Evolutionary conservation across 441 rosid genomes (phyloP).

Genomic region (Populus trichocarpa): DNA sequence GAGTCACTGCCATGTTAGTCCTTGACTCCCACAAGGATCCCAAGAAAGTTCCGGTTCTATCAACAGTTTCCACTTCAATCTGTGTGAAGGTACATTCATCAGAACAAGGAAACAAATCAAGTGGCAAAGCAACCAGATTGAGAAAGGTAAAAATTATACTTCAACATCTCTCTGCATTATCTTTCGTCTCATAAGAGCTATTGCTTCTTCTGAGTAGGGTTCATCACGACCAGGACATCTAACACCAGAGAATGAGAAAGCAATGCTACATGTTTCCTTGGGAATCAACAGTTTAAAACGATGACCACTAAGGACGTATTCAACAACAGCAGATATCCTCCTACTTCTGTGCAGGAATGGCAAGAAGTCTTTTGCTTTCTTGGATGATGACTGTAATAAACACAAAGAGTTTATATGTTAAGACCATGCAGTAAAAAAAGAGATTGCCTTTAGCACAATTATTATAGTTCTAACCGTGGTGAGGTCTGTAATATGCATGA

Average conservation of each 20-base stretch:
- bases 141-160: conserved; percentile 34
- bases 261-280: conserved; percentile 93
- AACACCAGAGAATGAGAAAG: conserved; percentile 97
- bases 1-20: conserved; percentile 64
- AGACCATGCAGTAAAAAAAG: background rate
- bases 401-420: conserved; percentile 9
- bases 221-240: conserved; percentile 96
- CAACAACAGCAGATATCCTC: conserved; percentile 83
- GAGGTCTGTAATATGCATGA: conserved; percentile 75
- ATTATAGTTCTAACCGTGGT: conserved; percentile 43
- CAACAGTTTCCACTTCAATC: conserved; percentile 94
- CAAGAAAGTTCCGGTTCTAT: conserved; percentile 94
- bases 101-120: conserved; percentile 15
- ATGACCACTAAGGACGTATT: conserved; percentile 97
- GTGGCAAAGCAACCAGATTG: conserved; percentile 5
- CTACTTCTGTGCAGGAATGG: conserved; percentile 76
- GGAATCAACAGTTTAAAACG: conserved; percentile 92
- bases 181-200: conserved; percentile 87
- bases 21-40: conserved; percentile 92
- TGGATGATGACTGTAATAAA: conserved; percentile 58
- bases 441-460: background rate
- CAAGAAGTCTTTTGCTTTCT: conserved; percentile 89
- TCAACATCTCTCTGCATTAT: conserved; percentile 99
- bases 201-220: conserved; percentile 92
- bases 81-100: conserved; percentile 23